phyloP scores from a whole-genome alignment of 352 stramenopile genomes.

The Pythium brassicae region DNA sequence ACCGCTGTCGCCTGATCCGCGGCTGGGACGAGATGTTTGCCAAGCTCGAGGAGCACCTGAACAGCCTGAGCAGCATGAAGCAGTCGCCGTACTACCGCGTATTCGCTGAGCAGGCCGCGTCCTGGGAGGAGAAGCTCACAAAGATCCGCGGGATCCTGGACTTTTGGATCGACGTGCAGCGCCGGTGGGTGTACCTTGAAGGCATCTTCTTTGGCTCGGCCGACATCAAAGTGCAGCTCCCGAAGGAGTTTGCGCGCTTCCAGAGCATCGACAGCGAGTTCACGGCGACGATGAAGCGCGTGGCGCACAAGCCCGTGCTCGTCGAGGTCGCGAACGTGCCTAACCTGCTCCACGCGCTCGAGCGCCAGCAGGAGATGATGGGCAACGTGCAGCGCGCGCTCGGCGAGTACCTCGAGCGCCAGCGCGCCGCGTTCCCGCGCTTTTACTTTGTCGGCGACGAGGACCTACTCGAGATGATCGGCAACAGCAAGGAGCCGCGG shows the following conservation, averaged over 20 bases:
- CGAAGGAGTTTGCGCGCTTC: conserved; percentile 97
- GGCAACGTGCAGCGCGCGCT: conserved; percentile 99
- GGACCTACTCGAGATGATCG: conserved; percentile 99
- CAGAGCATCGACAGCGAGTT: conserved; percentile 99
- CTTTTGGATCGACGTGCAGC: conserved; percentile 99
- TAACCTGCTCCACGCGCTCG: conserved; percentile 90
- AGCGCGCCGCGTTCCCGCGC: conserved; percentile 94
- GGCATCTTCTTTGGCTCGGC: conserved; percentile 98
- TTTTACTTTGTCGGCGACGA: conserved; percentile 99
- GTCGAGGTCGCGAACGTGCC: conserved; percentile 92
- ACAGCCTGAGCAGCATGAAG: conserved; percentile 98
- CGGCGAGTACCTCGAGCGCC: conserved; percentile 98
- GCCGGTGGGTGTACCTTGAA: conserved; percentile 99
- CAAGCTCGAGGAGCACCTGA: conserved; percentile 99
- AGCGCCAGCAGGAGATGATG: conserved; percentile 97
- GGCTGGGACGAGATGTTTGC: conserved; percentile 99
- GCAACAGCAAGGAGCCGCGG: conserved; percentile 97
- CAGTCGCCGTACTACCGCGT: conserved; percentile 98
- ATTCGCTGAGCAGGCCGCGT: conserved; percentile 96
- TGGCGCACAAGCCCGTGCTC: conserved; percentile 95
- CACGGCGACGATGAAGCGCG: conserved; percentile 96
- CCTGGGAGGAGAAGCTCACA: conserved; percentile 98
- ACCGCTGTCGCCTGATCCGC: conserved; percentile 96
- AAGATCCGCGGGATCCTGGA: conserved; percentile 97
- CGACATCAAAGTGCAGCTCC: conserved; percentile 99